A percentile compares a stretch with the other conserved stretches of the same genome.
Evolutionary conservation across 495 filamentous ascomycete genomes (phyloP).

Genomic region (Glutinoglossum americanum): DNA sequence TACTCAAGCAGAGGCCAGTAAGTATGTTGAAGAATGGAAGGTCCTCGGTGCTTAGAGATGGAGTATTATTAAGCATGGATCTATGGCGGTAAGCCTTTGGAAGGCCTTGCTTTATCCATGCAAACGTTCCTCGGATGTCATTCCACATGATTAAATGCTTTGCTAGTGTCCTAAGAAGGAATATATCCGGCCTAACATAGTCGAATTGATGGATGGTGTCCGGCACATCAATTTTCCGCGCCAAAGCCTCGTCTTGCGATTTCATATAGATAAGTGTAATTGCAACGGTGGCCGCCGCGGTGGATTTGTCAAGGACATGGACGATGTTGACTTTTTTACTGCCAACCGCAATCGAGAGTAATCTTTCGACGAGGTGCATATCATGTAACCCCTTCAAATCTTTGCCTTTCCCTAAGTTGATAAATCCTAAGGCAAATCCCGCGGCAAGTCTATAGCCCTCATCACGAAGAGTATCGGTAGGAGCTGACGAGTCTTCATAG

Average conservation of each 20-base stretch:
- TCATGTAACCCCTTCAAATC: conserved; percentile 79
- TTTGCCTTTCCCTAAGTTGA: conserved; percentile 79
- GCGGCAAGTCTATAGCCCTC: conserved; percentile 90
- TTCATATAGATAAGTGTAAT: conserved; percentile 97
- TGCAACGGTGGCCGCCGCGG: conserved; percentile 71
- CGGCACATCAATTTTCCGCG: conserved; percentile 80
- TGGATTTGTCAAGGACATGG: conserved; percentile 80
- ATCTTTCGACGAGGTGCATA: conserved; percentile 77
- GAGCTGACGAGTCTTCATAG: conserved; percentile 40
- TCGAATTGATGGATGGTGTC: conserved; percentile 79
- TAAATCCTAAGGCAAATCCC: conserved; percentile 81
- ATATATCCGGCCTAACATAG: conserved; percentile 81
- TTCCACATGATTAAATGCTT: conserved; percentile 89
- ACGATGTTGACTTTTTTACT: conserved; percentile 74
- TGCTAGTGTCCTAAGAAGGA: conserved; percentile 77
- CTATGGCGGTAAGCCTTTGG: conserved; percentile 41
- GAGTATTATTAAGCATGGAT: conserved; percentile 28
- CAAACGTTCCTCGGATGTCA: conserved; percentile 41
- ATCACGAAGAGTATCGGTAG: conserved; percentile 53
- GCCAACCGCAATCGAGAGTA: conserved; percentile 64
- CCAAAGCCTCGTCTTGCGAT: conserved; percentile 70
- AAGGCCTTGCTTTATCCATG: conserved; percentile 56
- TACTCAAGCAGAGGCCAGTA: conserved; percentile 65
- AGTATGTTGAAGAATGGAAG: conserved; percentile 87
- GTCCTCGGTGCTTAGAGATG: conserved; percentile 44